Evolutionary conservation across 2,329 filamentous ascomycete genomes (phyloP), one percentile per base, ranked within the genome.

Genomic region (Dichotomopilus funicola): DNA sequence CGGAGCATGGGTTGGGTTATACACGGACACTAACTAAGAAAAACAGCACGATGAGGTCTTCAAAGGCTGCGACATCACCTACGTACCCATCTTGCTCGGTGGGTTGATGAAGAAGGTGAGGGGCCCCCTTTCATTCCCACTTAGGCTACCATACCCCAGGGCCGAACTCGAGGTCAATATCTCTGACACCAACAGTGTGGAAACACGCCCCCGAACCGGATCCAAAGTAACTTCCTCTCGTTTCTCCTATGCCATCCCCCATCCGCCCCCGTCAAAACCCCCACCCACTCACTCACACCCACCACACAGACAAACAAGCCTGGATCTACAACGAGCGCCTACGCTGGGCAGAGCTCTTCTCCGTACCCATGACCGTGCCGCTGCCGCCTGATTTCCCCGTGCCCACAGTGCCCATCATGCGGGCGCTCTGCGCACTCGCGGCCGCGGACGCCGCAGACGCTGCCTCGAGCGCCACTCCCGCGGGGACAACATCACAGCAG

Each of bases 1-100:
- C 19, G 2, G 19, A 3, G 19, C 19, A 27, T 3, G 19, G 19
- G 19, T 27, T 27, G 19, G 19, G 19, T 2, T 27, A 27, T 27
- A 27, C 19, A 2, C 3, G 19, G 3, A 3, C 19, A 27, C 3
- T 27, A 27, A 27, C 19, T 2, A 40, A 4, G 2, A 19, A 47
- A 11, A n/a, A 27, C 47, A 72, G 69, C 58, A 71, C 45, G 64
- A 70, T 47, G 53, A 60, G 5, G 57, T 62, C 9, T 74, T 73
- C 60, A 60, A 58, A 19, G 55, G 55, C 3, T 68, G 65, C 40
- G 61, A 67, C 5, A 61, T 72, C 49, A 69, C 63, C 0, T 71
- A 70, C 48, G 63, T 72, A 9, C 72, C 71, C 49, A 67, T 73
- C 36, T 70, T 73, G 51, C 63, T 74, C 2, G 69, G 70, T 2